Evolutionary conservation across 805 yeast species (phyloP), one percentile per base, ranked within the genome.

Genomic region (Tetrapisispora pingtungensis): DNA sequence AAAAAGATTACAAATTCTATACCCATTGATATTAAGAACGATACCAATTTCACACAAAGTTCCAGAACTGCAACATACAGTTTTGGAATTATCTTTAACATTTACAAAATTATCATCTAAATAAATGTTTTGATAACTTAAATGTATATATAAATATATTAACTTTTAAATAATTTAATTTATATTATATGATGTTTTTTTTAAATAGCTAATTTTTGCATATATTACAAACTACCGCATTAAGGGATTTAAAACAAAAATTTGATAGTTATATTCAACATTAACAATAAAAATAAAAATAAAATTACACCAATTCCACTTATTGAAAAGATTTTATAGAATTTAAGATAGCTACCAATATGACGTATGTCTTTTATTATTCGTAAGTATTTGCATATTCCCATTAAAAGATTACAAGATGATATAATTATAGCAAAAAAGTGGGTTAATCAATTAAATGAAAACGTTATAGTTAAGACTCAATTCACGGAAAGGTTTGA

Each of bases 361-460:
- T 5, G 26, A 8, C 26, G 8, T 22, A 22, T 22, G 26, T 22
- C 8, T 6, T 22, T 22, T 6, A 22, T 22, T 22, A 22, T 22
- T 22, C 26, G 26, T 22, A 22, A 22, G 7, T 37, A 37, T 15
- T 37, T 33, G 10, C 26, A 37, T 26, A 13, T 37, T 17, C 33
- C 33, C 12, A 37, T 37, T 12, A 37, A 28, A 37, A 17, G 7
- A 10, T 14, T 37, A 10, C 12, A 17, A 14, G 19, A 15, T 27
- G 20, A 37, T 4, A 28, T 18, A 4, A 4, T 13, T 4, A 14
- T 28, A 18, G 56, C 61, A 1, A 52, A 52, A 36, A 32, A 36
- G 40, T 62, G 67, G 67, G 28, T 85, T 47, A 56, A 65, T 22
- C 43, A 58, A 1, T 67, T 84, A 56, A 71, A 76, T 53, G 62